Conservation (phyloP, 140 eudicot genomes). For the Erigeron philadelphicus region DNA sequence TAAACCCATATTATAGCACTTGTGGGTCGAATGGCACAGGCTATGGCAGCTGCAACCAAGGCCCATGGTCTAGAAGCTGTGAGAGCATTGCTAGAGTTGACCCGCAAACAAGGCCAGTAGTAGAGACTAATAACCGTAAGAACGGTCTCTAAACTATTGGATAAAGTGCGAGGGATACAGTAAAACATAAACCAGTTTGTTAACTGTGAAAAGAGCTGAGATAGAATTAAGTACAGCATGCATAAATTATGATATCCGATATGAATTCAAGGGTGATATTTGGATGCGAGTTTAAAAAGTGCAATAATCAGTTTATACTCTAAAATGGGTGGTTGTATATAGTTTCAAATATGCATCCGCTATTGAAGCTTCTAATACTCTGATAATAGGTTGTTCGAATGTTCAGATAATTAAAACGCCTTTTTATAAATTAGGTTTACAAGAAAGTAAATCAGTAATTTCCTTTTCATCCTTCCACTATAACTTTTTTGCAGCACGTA, state of each 20-base stretch:
- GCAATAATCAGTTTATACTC: no score
- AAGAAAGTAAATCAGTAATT: no score
- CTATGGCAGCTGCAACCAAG: slow-evolving; percentile 62
- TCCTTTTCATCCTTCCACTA: no score
- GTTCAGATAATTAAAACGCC: no score
- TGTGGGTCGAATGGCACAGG: slow-evolving; percentile 90
- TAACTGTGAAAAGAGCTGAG: slow-evolving; percentile 77
- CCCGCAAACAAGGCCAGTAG: slow-evolving; percentile 88
- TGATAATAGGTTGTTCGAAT: no score
- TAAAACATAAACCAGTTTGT: slow-evolving; percentile 94
- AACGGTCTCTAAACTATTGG: slow-evolving; percentile 86
- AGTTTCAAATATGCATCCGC: no score
- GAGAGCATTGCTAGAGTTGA: slow-evolving; percentile 21
- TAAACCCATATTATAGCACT: slow-evolving; percentile 88
- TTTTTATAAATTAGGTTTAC: no score
- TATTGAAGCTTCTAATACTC: no score
- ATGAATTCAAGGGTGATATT: not conserved
- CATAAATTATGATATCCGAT: not conserved
- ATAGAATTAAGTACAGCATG: slow-evolving; percentile 43
- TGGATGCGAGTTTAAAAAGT: no score
- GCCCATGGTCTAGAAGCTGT: slow-evolving; percentile 57
- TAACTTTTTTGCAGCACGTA: no score
- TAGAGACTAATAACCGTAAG: slow-evolving; percentile 68
- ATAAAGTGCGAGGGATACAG: slow-evolving; percentile 75
- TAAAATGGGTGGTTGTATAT: no score